Evolutionary conservation across 2,329 filamentous ascomycete genomes (phyloP).

Genomic region (Phyllosticta paracitricarpa): DNA sequence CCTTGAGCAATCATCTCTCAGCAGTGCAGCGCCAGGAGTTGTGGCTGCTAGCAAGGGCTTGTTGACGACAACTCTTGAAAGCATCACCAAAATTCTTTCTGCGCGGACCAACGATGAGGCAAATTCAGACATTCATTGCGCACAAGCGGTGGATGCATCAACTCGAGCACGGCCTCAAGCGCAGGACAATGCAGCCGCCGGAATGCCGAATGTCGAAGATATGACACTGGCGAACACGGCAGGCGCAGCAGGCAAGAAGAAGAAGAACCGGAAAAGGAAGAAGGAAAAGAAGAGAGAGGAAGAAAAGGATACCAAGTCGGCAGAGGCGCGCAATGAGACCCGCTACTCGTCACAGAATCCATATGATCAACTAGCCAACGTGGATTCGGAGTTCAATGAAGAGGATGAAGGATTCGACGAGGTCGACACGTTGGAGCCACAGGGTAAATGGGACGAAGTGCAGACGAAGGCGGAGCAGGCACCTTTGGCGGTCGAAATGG

Average conservation of each 20-base stretch:
- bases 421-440: neutral
- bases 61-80: neutral
- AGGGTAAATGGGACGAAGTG: neutral
- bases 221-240: neutral
- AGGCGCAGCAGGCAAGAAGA: neutral
- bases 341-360: neutral
- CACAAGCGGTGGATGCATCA: neutral
- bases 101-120: neutral
- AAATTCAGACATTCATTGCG: neutral
- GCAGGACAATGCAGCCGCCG: neutral
- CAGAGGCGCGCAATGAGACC: neutral
- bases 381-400: neutral
- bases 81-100: neutral
- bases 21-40: neutral
- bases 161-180: neutral
- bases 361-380: neutral
- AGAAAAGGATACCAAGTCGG: neutral
- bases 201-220: neutral
- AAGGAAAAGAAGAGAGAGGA: conserved; percentile 6
- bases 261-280: conserved; percentile 14
- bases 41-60: neutral
- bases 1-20: neutral
- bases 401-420: neutral
- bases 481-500: neutral
- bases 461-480: conserved; percentile 13